Percentiles rank a stretch among this genome's conserved stretches.
phyloP scores from a whole-genome alignment of 371 early-diverging fungal genomes.

The Cokeromyces recurvatus region DNA sequence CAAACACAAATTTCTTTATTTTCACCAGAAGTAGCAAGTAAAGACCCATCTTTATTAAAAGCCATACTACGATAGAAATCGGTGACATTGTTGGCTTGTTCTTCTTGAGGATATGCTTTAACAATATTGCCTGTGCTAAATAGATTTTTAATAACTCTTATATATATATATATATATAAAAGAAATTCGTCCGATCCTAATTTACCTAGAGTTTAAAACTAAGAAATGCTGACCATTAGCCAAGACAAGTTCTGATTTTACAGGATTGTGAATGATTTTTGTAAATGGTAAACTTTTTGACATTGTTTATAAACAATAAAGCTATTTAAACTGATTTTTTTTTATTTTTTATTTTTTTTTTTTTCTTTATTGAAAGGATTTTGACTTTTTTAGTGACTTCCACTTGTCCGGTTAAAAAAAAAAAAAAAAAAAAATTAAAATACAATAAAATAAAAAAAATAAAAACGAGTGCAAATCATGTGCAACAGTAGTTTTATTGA shows the following conservation, averaged over 20 bases:
- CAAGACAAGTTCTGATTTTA: slow-evolving; percentile 49
- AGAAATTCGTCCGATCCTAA: no score
- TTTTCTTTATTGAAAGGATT: no score
- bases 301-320: slow-evolving; percentile 19
- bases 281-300: slow-evolving; percentile 48
- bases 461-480: no score
- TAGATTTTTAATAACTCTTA: background rate
- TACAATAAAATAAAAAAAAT: no score
- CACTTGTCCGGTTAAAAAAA: background rate
- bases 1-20: slow-evolving; percentile 71
- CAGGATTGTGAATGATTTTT: slow-evolving; percentile 44
- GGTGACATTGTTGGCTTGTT: slow-evolving; percentile 21
- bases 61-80: slow-evolving; percentile 52
- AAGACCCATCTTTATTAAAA: slow-evolving; percentile 56
- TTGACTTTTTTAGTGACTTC: no score
- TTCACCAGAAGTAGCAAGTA: slow-evolving; percentile 63
- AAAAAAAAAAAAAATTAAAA: no score
- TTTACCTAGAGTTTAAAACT: slow-evolving; percentile 54
- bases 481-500: no score
- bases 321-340: background rate
- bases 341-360: no score
- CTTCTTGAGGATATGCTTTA: slow-evolving; percentile 28
- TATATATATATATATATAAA: background rate
- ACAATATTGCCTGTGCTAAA: slow-evolving; percentile 40
- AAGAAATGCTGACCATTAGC: slow-evolving; percentile 57